phyloP scores from a whole-genome alignment of 2,329 filamentous ascomycete species.

The Basipetospora chlamydospora region DNA sequence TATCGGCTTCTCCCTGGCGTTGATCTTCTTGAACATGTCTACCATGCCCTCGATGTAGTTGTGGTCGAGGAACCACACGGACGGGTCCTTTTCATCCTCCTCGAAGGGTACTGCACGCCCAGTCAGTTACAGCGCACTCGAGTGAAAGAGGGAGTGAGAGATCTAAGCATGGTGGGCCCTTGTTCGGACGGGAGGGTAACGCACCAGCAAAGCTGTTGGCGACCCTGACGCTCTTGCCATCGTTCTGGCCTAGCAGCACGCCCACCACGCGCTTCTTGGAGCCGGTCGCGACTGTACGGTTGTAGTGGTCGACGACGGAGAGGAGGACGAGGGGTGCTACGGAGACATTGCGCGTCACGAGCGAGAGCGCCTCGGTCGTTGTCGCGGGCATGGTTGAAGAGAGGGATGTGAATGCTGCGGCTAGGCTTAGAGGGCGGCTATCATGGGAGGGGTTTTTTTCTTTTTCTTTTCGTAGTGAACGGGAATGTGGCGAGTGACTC shows the following conservation, averaged over 20 bases:
- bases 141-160: too few relatives aligned
- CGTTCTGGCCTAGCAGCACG: slow-evolving; percentile 87
- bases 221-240: slow-evolving; percentile 88
- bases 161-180: too few relatives aligned
- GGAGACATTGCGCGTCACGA: slow-evolving; percentile 88
- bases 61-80: slow-evolving; percentile 98
- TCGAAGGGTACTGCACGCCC: slow-evolving; percentile 71
- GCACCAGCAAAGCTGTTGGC: slow-evolving; percentile 97
- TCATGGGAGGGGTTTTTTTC: slow-evolving; percentile 6
- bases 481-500: too few relatives aligned
- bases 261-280: slow-evolving; percentile 80
- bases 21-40: slow-evolving; percentile 99
- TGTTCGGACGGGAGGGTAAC: slow-evolving; percentile 10
- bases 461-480: too few relatives aligned
- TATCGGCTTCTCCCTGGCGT: slow-evolving; percentile 95
- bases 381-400: slow-evolving; percentile 78
- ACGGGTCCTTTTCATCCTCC: slow-evolving; percentile 96
- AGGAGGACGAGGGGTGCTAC: slow-evolving; percentile 96
- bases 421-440: slow-evolving; percentile 5
- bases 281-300: slow-evolving; percentile 77
- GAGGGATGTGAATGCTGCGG: slow-evolving; percentile 2
- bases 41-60: slow-evolving; percentile 99
- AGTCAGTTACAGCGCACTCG: too few relatives aligned
- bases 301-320: slow-evolving; percentile 96
- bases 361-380: slow-evolving; percentile 87